Conservation (phyloP, 192 early-diverging fungal genomes). For the Backusella psychrophila region DNA sequence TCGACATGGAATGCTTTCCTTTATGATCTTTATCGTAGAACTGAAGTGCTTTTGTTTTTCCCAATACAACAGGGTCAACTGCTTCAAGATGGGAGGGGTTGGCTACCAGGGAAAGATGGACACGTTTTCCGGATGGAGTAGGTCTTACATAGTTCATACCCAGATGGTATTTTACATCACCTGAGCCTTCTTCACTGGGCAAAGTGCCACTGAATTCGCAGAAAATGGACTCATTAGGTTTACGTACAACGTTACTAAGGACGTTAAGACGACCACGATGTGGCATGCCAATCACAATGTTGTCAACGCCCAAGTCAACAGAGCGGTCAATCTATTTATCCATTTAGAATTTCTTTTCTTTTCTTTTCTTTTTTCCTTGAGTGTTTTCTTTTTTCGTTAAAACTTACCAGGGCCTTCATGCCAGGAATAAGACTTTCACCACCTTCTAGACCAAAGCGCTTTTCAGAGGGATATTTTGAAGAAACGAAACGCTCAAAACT, state of each 20-base stretch:
- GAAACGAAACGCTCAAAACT: conserved; percentile 94
- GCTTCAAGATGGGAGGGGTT: conserved; percentile 99
- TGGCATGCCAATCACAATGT: conserved; percentile 97
- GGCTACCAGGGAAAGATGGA: conserved; percentile 94
- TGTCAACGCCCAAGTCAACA: conserved; percentile 92
- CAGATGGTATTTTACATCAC: conserved; percentile 92
- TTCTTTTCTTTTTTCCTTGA: not conserved
- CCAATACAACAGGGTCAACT: conserved; percentile 97
- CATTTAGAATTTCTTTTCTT: not conserved
- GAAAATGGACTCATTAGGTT: conserved; percentile 98
- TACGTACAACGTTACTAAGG: conserved; percentile 95
- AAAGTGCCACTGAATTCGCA: conserved; percentile 93
- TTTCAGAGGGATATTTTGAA: conserved; percentile 94
- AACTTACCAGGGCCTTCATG: conserved; percentile 88
- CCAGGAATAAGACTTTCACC: conserved; percentile 96
- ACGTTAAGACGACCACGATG: conserved; percentile 98
- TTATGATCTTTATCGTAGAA: conserved; percentile 88
- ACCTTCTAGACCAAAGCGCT: conserved; percentile 97
- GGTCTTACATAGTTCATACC: conserved; percentile 95
- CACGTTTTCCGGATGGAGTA: conserved; percentile 94
- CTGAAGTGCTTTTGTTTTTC: conserved; percentile 95
- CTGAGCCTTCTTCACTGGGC: conserved; percentile 90
- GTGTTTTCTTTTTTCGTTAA: not conserved
- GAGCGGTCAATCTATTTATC: conserved; percentile 82
- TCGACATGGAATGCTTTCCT: conserved; percentile 79